Percentiles rank a stretch among this genome's conserved stretches.
Evolutionary conservation across 169 alveolate genomes (phyloP).

Genomic region (Haemoproteus tartakovskyi): DNA sequence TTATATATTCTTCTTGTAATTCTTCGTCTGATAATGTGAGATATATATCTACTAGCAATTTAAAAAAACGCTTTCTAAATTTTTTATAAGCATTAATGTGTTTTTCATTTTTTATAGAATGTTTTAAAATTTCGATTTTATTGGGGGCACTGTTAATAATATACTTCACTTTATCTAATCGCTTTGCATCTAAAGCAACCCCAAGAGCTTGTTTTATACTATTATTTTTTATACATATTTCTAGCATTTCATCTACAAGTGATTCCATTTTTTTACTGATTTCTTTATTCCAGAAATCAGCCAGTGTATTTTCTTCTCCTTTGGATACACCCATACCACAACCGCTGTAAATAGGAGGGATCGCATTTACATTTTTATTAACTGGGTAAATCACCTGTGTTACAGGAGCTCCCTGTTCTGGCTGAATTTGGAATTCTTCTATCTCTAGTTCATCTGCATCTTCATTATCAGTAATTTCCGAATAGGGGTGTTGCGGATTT

Average conservation of each 20-base stretch:
- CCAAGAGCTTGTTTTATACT: slow-evolving; percentile 92
- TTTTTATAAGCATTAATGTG: slow-evolving; percentile 42
- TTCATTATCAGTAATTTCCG: too few relatives aligned
- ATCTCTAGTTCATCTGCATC: too few relatives aligned
- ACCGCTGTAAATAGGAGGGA: too few relatives aligned
- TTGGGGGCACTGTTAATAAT: slow-evolving; percentile 74
- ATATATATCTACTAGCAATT: slow-evolving; percentile 17
- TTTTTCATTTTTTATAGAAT: slow-evolving; percentile 38
- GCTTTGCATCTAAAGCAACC: slow-evolving; percentile 91
- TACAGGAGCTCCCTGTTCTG: too few relatives aligned
- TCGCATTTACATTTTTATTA: too few relatives aligned
- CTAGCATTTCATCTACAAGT: slow-evolving; percentile 87
- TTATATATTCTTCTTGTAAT: slow-evolving; percentile 73
- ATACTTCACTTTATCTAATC: slow-evolving; percentile 86
- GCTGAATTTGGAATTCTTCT: too few relatives aligned
- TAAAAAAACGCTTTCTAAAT: slow-evolving; percentile 40
- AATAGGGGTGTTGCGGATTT: too few relatives aligned
- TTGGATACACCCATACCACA: too few relatives aligned
- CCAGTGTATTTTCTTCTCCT: too few relatives aligned
- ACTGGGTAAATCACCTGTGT: too few relatives aligned
- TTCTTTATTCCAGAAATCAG: slow-evolving; percentile 68
- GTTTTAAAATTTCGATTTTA: slow-evolving; percentile 45
- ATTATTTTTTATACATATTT: slow-evolving; percentile 82
- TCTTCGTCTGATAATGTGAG: slow-evolving; percentile 50
- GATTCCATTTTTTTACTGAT: slow-evolving; percentile 80